Percentiles rank a stretch among this genome's conserved stretches.
These are phyloP conservation scores for Houttuynia cordata DNA, from an alignment of 164 flowering plant genomes.

Conservation along the genomic window DNA sequence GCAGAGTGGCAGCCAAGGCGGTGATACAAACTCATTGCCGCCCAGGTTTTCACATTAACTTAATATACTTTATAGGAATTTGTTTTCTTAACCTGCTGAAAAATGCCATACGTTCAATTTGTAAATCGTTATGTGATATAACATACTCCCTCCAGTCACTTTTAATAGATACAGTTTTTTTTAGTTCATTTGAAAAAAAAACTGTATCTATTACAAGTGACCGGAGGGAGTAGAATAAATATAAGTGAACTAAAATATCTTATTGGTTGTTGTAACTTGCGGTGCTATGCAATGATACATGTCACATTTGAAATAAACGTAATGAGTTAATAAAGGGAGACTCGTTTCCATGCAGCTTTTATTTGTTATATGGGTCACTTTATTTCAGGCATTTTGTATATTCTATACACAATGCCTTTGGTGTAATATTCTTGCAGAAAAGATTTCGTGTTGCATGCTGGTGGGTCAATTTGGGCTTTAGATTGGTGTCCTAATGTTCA, in stretches of 20 bases:
- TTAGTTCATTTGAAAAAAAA: too few relatives aligned
- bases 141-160: too few relatives aligned
- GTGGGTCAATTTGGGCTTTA: slow-evolving; percentile 88
- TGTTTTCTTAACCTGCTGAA: too few relatives aligned
- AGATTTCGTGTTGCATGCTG: slow-evolving; percentile 74
- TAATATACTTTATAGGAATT: too few relatives aligned
- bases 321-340: background rate
- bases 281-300: background rate
- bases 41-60: background rate
- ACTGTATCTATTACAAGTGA: too few relatives aligned
- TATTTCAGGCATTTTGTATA: background rate
- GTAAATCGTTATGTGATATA: background rate
- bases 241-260: background rate
- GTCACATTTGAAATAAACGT: too few relatives aligned
- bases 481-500: slow-evolving; percentile 86
- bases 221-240: too few relatives aligned
- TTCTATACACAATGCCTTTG: background rate
- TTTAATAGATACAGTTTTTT: too few relatives aligned
- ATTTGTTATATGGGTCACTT: background rate
- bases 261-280: slow-evolving; percentile 4
- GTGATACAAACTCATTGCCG: background rate
- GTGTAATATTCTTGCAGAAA: slow-evolving; percentile 36
- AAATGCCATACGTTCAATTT: too few relatives aligned
- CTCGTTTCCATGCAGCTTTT: background rate
- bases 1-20: background rate